Evolutionary conservation across 805 yeast genomes (phyloP).

Genomic region (Candida stauntonica): DNA sequence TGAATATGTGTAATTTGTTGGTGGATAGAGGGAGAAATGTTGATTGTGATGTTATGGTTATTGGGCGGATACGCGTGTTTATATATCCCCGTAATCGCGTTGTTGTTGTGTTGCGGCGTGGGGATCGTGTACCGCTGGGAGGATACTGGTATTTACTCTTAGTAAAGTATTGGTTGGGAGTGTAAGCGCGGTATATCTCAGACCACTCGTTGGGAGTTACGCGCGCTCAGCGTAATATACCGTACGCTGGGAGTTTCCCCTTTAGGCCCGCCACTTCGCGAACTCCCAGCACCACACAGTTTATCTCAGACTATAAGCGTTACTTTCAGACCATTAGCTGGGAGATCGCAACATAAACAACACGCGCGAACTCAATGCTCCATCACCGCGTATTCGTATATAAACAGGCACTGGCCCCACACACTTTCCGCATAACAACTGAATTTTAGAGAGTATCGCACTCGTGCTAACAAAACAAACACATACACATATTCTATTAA

Average conservation of each 20-base stretch:
- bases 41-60: not conserved
- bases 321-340: conserved; percentile 50
- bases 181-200: no score
- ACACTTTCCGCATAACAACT: not conserved
- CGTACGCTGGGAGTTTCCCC: conserved; percentile 5
- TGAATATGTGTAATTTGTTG: conserved; percentile 19
- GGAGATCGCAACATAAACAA: conserved; percentile 69
- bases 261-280: no score
- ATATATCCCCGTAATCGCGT: not conserved
- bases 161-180: no score
- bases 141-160: no score
- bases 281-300: no score
- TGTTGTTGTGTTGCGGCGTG: not conserved
- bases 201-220: no score
- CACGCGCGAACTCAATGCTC: conserved; percentile 70
- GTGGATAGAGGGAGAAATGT: conserved; percentile 4
- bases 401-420: conserved; percentile 1
- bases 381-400: conserved; percentile 5
- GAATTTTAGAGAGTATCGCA: not conserved
- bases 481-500: conserved; percentile 1
- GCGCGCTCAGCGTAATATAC: no score
- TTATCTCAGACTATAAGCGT: no score
- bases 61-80: not conserved
- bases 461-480: not conserved
- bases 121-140: no score